Percentiles rank a stretch among this genome's conserved stretches.
Evolutionary conservation across 2,329 filamentous ascomycete genomes (phyloP).

Genomic region (Zymoseptoria brevis): DNA sequence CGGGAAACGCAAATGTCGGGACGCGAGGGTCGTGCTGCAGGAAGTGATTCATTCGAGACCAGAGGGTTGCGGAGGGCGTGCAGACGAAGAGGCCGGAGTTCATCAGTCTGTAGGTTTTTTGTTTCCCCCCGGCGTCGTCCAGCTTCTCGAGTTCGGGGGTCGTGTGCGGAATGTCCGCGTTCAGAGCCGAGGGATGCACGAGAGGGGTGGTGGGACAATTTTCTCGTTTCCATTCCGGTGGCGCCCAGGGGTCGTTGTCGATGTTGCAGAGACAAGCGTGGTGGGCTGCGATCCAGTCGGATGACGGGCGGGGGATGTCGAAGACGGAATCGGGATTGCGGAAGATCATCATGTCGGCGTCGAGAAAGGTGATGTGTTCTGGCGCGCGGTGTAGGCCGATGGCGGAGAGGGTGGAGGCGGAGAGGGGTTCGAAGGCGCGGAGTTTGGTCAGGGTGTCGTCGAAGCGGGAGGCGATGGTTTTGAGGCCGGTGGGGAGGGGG

Average conservation of each 20-base stretch:
- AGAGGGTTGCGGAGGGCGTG: constrained; percentile 34
- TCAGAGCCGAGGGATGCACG: constrained; percentile 30
- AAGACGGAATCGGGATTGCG: constrained; percentile 41
- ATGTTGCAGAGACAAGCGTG: constrained; percentile 48
- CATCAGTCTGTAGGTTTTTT: constrained; percentile 34
- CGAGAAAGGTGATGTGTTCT: constrained; percentile 43
- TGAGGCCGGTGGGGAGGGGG: constrained; percentile 7
- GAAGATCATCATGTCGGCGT: constrained; percentile 46
- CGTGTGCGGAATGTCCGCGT: constrained; percentile 31
- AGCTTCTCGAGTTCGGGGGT: constrained; percentile 30
- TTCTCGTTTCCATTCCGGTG: constrained; percentile 38
- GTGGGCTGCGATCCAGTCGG: constrained; percentile 41
- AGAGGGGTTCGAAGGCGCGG: constrained; percentile 42
- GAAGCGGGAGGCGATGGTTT: constrained; percentile 44
- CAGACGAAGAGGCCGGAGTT: constrained; percentile 49
- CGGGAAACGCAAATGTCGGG: constrained; percentile 43
- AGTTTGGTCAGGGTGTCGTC: constrained; percentile 50
- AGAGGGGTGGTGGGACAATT: constrained; percentile 45
- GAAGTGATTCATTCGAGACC: constrained; percentile 33
- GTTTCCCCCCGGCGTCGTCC: not conserved
- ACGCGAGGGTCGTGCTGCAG: constrained; percentile 35
- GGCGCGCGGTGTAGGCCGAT: constrained; percentile 2
- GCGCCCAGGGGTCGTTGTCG: constrained; percentile 44
- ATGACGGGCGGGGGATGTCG: constrained; percentile 30
- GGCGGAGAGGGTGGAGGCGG: constrained; percentile 2